phyloP scores from a whole-genome alignment of 1,284 basidiomycete species.

The Agroathelia rolfsii region DNA sequence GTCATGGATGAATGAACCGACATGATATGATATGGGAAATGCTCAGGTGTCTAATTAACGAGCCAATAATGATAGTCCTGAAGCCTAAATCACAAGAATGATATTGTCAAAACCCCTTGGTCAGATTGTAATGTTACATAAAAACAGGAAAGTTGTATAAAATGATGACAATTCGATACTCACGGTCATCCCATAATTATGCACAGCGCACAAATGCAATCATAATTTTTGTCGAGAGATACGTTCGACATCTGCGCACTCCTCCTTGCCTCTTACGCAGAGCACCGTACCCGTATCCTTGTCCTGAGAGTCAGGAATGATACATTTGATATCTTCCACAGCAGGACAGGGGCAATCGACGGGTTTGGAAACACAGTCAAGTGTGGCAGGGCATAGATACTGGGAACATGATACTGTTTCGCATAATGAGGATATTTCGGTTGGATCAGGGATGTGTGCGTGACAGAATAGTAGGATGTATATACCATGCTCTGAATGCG shows the following conservation, averaged over 20 bases:
- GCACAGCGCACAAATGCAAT: too few species aligned
- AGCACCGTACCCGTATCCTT: constrained; percentile 35
- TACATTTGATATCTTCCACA: constrained; percentile 49
- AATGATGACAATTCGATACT: too few species aligned
- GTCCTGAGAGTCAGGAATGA: constrained; percentile 38
- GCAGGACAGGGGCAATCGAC: constrained; percentile 52
- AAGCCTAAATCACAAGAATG: too few species aligned
- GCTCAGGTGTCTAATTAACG: too few species aligned
- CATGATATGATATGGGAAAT: too few species aligned
- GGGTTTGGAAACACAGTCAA: constrained; percentile 45
- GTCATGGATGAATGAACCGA: too few species aligned
- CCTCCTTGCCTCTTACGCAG: constrained; percentile 45
- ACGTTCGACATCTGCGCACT: constrained; percentile 40
- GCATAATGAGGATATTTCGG: constrained; percentile 4
- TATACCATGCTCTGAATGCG: constrained; percentile 38
- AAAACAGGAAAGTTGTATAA: too few species aligned
- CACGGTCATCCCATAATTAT: too few species aligned
- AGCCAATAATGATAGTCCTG: too few species aligned
- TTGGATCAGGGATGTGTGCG: constrained; percentile 2
- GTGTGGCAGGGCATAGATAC: constrained; percentile 53
- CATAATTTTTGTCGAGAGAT: too few species aligned
- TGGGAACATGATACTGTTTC: constrained; percentile 49
- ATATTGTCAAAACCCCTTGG: too few species aligned
- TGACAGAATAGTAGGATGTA: constrained; percentile 2
- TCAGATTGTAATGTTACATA: too few species aligned